Evolutionary conservation across 352 stramenopile species (phyloP), one percentile per base, ranked within the genome.

Genomic region (Plasmopara muralis): DNA sequence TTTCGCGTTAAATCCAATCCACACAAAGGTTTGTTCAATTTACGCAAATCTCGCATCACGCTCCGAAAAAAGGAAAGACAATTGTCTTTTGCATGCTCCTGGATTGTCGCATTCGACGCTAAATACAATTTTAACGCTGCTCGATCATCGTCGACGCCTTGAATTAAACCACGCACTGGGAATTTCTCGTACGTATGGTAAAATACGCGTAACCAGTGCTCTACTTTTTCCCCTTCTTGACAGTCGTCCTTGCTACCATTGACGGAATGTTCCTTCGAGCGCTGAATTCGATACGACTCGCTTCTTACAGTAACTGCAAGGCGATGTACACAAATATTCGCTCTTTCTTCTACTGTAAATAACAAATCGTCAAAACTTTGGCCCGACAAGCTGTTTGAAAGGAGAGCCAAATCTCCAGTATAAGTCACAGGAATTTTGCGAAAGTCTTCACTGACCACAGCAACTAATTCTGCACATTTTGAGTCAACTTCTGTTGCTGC

Each of bases 21-120:
- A 5, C 44, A 28, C 25, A 90, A 49, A 18, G 68, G 63, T 50
- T 90, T 90, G 55, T 87, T 77, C 14, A 87, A 60, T 15, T 72
- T 66, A 12, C 55, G 55, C 16, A 90, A 47, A 14, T 81, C 68
- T 2, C 63, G 35, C 72, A 84, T 87, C 40, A 86, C 51, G 18
- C 10, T 20, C 25, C 65, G 49, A 31, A 71, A 68, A 10, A 65
- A 71, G 15, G 53, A 49, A 6, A 50, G 58, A 14, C 63, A 68
- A 12, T 9, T 55, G 2, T 60, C 35, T 52, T 62, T 50, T 30
- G 31, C 16, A 0, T 43, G 10, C 7, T 54, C 15, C 4, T 44
- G 31, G 4, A 58, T 42, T 9, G 34, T 16, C 18, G 41, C 47
- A 14, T 29, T 58, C 18, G 52, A 70, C 25, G 59, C 43, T 12